phyloP scores from a whole-genome alignment of 2,329 filamentous ascomycete genomes.

The Hortaea werneckii region DNA sequence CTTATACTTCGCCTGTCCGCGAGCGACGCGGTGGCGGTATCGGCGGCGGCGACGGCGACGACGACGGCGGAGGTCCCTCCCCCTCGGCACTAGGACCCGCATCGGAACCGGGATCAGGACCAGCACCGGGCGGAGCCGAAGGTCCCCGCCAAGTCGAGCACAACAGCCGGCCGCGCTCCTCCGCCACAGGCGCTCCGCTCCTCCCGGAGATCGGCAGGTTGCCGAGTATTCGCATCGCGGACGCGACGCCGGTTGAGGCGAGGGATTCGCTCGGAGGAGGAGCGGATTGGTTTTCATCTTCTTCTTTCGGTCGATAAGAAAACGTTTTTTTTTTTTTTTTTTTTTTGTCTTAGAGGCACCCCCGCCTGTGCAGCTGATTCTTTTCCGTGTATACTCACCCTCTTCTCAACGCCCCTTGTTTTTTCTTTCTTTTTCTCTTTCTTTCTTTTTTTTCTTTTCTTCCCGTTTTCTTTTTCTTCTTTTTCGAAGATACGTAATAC shows the following conservation, averaged over 20 bases:
- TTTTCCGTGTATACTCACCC: no score
- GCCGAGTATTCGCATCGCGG: conserved; percentile 36
- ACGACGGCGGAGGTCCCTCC: conserved; percentile 2
- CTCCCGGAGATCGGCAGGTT: conserved; percentile 31
- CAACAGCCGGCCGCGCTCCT: background rate
- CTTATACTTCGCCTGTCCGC: conserved; percentile 34
- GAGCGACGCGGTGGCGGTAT: conserved; percentile 7
- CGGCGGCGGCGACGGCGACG: background rate
- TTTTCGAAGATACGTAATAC: no score
- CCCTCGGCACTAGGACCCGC: background rate
- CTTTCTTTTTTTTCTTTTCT: no score
- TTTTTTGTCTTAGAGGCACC: background rate
- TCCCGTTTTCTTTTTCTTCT: no score
- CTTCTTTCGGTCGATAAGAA: background rate
- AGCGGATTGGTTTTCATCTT: no score
- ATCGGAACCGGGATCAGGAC: background rate
- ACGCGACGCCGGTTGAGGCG: conserved; percentile 24
- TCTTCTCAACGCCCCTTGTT: no score
- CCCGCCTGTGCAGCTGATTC: no score
- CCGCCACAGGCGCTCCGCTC: conserved; percentile 15
- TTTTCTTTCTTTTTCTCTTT: no score
- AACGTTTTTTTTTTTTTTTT: background rate
- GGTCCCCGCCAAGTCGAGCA: background rate
- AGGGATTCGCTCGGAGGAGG: background rate
- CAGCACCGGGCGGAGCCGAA: background rate